Conservation (phyloP, 768 basidiomycete species). For the Mycena indigotica region DNA sequence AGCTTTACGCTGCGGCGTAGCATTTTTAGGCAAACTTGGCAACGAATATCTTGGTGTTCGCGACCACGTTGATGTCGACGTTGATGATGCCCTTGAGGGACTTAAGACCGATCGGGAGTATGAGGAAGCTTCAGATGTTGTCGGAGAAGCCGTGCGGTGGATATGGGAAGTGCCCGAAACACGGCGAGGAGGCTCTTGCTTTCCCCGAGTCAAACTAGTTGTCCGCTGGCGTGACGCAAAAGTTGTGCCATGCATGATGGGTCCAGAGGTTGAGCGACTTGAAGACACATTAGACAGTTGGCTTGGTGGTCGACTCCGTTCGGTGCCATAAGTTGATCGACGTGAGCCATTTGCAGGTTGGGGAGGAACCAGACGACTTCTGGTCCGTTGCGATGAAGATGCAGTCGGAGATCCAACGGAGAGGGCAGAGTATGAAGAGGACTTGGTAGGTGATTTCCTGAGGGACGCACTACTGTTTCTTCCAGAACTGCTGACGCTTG, state of each 20-base stretch:
- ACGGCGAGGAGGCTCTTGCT: slow-evolving; percentile 31
- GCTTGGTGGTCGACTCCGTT: slow-evolving; percentile 57
- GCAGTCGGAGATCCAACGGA: slow-evolving; percentile 37
- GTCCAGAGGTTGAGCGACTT: slow-evolving; percentile 72
- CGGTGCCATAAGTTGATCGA: slow-evolving; percentile 42
- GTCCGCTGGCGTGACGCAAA: slow-evolving; percentile 87
- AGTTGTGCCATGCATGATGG: slow-evolving; percentile 64
- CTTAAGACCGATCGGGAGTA: slow-evolving; percentile 46
- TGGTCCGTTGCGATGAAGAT: slow-evolving; percentile 29
- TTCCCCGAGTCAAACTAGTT: slow-evolving; percentile 55
- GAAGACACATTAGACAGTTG: slow-evolving; percentile 57
- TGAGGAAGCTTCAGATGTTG: slow-evolving; percentile 60
- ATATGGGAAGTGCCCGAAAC: slow-evolving; percentile 36
- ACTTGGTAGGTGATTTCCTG: slow-evolving; percentile 32
- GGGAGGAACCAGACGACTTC: slow-evolving; percentile 51
- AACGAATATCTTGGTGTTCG: slow-evolving; percentile 69
- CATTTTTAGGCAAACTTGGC: slow-evolving; percentile 42
- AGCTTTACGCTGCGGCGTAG: slow-evolving; percentile 50
- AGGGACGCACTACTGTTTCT: slow-evolving; percentile 57
- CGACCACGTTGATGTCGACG: slow-evolving; percentile 64
- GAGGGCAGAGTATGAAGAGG: slow-evolving; percentile 41
- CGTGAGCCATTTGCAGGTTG: slow-evolving; percentile 23
- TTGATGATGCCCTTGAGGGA: slow-evolving; percentile 44
- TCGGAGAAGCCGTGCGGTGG: slow-evolving; percentile 56
- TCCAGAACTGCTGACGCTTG: slow-evolving; percentile 64